These are phyloP conservation scores for Tremella fuciformis DNA, from an alignment of 768 basidiomycete genomes.

Conservation along the genomic window DNA sequence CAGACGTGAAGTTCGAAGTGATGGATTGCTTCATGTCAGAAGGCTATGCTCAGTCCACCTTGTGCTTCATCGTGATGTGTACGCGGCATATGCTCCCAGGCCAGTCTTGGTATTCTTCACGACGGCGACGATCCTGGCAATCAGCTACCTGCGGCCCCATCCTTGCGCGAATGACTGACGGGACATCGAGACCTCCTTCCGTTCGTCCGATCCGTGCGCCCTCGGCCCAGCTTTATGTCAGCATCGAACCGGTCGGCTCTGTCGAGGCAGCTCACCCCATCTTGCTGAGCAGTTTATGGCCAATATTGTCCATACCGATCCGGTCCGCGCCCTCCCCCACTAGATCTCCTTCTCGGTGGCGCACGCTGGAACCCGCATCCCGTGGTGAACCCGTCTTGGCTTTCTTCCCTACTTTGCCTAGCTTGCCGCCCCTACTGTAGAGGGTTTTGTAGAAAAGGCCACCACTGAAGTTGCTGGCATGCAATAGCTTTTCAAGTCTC, in stretches of 20 bases:
- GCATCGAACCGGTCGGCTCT: neutral
- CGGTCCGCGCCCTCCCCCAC: conserved; percentile 82
- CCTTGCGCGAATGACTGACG: conserved; percentile 50
- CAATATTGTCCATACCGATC: conserved; percentile 74
- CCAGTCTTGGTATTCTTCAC: conserved; percentile 84
- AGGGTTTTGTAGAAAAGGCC: conserved; percentile 49
- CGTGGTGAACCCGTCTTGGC: conserved; percentile 36
- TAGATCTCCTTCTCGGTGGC: conserved; percentile 76
- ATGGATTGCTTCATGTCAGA: too few relatives aligned
- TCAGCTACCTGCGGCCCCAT: conserved; percentile 3
- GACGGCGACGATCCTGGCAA: conserved; percentile 62
- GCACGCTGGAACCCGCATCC: conserved; percentile 51
- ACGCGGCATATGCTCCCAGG: conserved; percentile 62
- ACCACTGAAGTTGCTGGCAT: conserved; percentile 42
- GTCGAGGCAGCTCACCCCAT: conserved; percentile 64
- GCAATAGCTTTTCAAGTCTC: conserved; percentile 58
- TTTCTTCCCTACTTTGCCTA: conserved; percentile 28
- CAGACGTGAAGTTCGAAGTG: too few relatives aligned
- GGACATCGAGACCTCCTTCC: conserved; percentile 65
- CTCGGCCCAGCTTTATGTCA: conserved; percentile 63
- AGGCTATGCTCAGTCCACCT: too few relatives aligned
- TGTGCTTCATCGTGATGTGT: too few relatives aligned
- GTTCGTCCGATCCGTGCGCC: conserved; percentile 69
- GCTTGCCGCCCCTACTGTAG: conserved; percentile 47
- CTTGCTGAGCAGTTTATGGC: conserved; percentile 76